Evolutionary conservation across 2,329 filamentous ascomycete genomes (phyloP).

Genomic region (Parastagonospora nodorum): DNA sequence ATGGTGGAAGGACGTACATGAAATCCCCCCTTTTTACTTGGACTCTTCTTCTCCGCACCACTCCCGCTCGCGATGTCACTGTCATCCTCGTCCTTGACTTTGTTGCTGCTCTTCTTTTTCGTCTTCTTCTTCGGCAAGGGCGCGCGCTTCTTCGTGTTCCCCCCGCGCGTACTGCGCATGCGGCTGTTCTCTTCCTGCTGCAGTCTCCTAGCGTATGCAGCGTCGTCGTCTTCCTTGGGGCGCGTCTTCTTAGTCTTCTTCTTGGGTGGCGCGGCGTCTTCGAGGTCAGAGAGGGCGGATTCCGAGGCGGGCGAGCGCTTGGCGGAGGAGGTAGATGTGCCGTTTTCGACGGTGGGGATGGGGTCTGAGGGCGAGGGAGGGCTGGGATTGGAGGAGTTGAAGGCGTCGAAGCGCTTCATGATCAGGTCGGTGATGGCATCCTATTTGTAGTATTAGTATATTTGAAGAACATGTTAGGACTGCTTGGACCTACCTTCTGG

Average conservation of each 20-base stretch:
- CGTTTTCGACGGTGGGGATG: conserved; percentile 46
- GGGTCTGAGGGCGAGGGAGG: conserved; percentile 39
- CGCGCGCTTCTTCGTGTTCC: conserved; percentile 61
- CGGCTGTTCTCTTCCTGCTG: conserved; percentile 88
- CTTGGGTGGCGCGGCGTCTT: conserved; percentile 50
- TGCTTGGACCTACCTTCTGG: conserved; percentile 58
- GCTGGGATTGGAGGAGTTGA: conserved; percentile 44
- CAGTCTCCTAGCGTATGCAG: conserved; percentile 81
- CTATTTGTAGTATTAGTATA: conserved; percentile 36
- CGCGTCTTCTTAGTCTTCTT: conserved; percentile 68
- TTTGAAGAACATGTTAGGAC: conserved; percentile 1
- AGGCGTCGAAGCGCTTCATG: conserved; percentile 56
- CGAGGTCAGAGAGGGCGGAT: conserved; percentile 50
- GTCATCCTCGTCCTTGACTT: conserved; percentile 77
- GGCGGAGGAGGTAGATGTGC: conserved; percentile 30
- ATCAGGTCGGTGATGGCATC: conserved; percentile 54
- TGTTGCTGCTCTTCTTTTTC: conserved; percentile 75
- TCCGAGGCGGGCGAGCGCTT: conserved; percentile 52
- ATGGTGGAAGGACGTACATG: conserved; percentile 68
- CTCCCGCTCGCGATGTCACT: conserved; percentile 72
- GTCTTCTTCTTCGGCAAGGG: conserved; percentile 65
- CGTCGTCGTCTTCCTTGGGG: conserved; percentile 78
- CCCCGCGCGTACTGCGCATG: conserved; percentile 77
- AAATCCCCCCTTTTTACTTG: conserved; percentile 84
- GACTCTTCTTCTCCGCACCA: conserved; percentile 66